Evolutionary conservation across 2,329 filamentous ascomycete genomes (phyloP).

Genomic region (Fusarium decemcellulare): DNA sequence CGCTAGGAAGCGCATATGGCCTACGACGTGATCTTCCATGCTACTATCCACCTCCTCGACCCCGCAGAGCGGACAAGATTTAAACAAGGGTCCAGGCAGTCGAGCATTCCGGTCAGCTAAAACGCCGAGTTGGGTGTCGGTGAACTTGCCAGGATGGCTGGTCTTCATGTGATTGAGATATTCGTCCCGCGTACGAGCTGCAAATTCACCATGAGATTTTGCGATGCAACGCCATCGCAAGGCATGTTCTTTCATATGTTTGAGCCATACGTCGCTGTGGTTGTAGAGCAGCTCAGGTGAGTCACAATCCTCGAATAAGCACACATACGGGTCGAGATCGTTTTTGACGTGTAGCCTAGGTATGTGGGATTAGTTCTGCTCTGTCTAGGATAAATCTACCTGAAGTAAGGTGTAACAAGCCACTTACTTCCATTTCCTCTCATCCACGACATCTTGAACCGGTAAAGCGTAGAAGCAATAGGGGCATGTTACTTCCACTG

Average conservation of each 20-base stretch:
- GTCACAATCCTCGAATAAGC: slow-evolving; percentile 35
- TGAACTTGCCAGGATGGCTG: slow-evolving; percentile 4
- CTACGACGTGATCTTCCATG: slow-evolving; percentile 16
- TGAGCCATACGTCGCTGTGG: slow-evolving; percentile 22
- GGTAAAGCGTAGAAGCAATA: slow-evolving; percentile 28
- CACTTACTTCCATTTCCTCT: slow-evolving; percentile 32
- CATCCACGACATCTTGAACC: slow-evolving; percentile 10
- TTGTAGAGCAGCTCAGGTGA: slow-evolving; percentile 14
- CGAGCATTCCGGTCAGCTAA: slow-evolving; percentile 17
- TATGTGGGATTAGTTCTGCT: background rate
- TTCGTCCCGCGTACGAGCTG: background rate
- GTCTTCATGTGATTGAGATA: slow-evolving; percentile 25
- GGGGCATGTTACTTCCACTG: slow-evolving; percentile 24
- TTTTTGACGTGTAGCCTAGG: slow-evolving; percentile 33
- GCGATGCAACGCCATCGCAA: slow-evolving; percentile 15
- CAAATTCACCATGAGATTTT: background rate
- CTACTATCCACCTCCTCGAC: background rate
- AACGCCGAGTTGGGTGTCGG: slow-evolving; percentile 11
- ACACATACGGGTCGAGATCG: slow-evolving; percentile 41
- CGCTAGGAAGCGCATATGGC: slow-evolving; percentile 21
- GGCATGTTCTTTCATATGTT: slow-evolving; percentile 22
- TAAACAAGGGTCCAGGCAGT: background rate
- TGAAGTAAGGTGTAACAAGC: accelerated
- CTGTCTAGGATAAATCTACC: background rate
- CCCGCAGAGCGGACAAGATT: slow-evolving; percentile 11